A percentile compares a stretch with the other conserved stretches of the same genome.
These are phyloP conservation scores for Saccharomyces pastorianus DNA, from an alignment of 1,139 yeast species.

Conservation along the genomic window DNA sequence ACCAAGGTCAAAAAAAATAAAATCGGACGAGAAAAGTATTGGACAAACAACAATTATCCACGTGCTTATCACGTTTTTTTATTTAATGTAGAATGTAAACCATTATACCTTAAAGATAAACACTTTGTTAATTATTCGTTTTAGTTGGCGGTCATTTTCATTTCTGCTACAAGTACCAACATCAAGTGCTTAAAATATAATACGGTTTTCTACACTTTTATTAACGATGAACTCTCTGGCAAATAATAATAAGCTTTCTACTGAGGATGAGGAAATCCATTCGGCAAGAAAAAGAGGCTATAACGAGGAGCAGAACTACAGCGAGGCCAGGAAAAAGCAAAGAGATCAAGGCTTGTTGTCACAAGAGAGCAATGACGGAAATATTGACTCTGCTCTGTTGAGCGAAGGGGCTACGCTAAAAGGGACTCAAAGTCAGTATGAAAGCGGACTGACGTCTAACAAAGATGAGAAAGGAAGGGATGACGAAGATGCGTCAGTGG, in stretches of 20 bases:
- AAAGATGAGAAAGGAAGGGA: conserved; percentile 12
- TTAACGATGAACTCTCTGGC: neutral
- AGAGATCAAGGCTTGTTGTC: conserved; percentile 2
- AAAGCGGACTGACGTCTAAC: neutral
- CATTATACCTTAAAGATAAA: neutral
- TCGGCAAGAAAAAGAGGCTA: neutral
- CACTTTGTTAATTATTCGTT: neutral
- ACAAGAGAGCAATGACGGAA: conserved; percentile 11
- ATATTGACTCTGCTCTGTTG: conserved; percentile 17
- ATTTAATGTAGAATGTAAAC: neutral
- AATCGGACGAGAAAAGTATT: neutral
- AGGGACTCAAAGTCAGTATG: neutral
- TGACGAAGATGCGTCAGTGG: conserved; percentile 11
- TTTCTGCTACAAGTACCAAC: neutral
- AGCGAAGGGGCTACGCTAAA: conserved; percentile 8
- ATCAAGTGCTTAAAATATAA: neutral
- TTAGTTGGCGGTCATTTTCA: neutral
- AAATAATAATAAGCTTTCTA: neutral
- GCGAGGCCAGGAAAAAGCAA: conserved; percentile 6
- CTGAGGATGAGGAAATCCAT: neutral
- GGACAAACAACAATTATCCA: neutral
- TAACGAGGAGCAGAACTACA: conserved; percentile 1
- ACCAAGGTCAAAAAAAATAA: neutral
- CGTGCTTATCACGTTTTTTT: conserved; percentile 4
- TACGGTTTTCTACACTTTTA: neutral